A percentile compares a stretch with the other conserved stretches of the same genome.
phyloP scores from a whole-genome alignment of 78 protist genomes.

The Creolimax fragrantissima region DNA sequence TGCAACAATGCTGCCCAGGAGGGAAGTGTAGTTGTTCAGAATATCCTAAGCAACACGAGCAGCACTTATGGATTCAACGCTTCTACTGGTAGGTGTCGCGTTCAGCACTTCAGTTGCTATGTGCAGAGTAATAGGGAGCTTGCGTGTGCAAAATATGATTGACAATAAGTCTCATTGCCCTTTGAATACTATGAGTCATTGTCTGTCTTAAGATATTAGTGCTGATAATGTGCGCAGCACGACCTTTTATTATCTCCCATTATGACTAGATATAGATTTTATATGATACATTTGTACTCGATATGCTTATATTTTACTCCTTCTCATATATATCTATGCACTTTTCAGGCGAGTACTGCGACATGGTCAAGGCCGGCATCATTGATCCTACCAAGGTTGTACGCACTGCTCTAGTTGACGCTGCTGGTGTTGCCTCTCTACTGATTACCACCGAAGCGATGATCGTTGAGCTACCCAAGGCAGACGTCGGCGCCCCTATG shows the following conservation, averaged over 20 bases:
- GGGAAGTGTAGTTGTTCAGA: constrained; percentile 89
- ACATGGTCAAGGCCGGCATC: constrained; percentile 91
- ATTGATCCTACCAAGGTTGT: constrained; percentile 99
- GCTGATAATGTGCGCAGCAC: too few species aligned
- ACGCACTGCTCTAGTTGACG: constrained; percentile 78
- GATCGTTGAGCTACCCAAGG: constrained; percentile 24
- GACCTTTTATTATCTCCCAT: not conserved
- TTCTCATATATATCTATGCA: too few species aligned
- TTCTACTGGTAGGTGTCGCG: too few species aligned
- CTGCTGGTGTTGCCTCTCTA: constrained; percentile 82
- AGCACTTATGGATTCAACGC: constrained; percentile 80
- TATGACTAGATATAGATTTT: too few species aligned
- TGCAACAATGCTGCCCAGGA: constrained; percentile 91
- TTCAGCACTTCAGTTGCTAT: not conserved
- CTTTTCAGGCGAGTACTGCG: constrained; percentile 67
- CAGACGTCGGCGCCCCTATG: constrained; percentile 20
- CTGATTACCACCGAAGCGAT: constrained; percentile 70
- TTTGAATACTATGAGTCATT: too few species aligned
- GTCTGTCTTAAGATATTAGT: too few species aligned
- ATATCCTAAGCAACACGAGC: constrained; percentile 52
- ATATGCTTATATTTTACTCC: too few species aligned
- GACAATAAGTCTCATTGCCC: not conserved
- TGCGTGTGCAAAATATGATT: too few species aligned
- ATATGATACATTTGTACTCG: too few species aligned
- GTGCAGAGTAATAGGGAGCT: too few species aligned